Conservation (phyloP, 2,329 filamentous ascomycete genomes). For the Metarhizium brunneum region DNA sequence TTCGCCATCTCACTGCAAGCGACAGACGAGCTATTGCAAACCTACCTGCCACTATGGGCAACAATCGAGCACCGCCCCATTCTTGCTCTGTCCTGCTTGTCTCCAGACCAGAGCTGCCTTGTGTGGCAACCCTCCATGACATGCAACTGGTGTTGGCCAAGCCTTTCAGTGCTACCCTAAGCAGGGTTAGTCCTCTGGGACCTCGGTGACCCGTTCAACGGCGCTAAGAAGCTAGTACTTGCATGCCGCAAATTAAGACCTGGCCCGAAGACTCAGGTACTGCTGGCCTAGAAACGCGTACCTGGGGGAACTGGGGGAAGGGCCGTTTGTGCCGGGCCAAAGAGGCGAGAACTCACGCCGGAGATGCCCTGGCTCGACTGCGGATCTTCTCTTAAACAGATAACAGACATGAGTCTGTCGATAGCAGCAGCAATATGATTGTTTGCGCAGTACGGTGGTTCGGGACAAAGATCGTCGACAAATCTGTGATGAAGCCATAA, state of each 20-base stretch:
- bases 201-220: constrained; percentile 4
- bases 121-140: constrained; percentile 1
- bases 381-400: background rate
- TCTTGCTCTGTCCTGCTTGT: background rate
- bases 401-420: background rate
- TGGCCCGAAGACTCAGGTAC: background rate
- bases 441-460: background rate
- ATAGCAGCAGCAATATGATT: background rate
- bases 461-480: background rate
- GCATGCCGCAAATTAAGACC: background rate
- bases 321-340: background rate
- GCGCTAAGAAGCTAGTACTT: constrained; percentile 5
- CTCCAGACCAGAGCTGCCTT: background rate
- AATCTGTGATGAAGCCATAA: constrained; percentile 1
- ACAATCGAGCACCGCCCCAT: constrained; percentile 3
- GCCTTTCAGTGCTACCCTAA: constrained; percentile 8
- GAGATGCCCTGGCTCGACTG: background rate
- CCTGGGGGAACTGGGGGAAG: constrained; percentile 1
- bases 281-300: constrained; percentile 2
- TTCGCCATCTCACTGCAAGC: constrained; percentile 3
- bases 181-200: constrained; percentile 8
- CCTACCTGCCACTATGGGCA: constrained; percentile 5
- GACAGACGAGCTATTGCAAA: constrained; percentile 2
- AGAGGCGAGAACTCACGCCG: background rate
- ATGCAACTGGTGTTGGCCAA: constrained; percentile 4